phyloP scores from a whole-genome alignment of 2,329 filamentous ascomycete species.

The Teratosphaeria gauchensis region DNA sequence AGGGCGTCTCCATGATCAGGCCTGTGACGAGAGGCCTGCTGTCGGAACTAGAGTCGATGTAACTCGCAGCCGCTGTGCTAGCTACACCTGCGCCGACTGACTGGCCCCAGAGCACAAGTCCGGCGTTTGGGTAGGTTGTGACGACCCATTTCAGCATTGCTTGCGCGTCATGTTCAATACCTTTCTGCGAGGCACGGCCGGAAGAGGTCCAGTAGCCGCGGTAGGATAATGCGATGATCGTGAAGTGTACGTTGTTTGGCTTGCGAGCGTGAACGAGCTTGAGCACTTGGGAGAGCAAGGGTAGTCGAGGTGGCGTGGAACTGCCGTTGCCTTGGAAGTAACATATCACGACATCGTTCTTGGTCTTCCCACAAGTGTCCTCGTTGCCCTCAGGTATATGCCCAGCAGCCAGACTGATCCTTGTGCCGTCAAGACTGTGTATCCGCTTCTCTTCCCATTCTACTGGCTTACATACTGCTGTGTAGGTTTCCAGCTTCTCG shows the following conservation, averaged over 20 bases:
- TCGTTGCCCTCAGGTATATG: constrained; percentile 2
- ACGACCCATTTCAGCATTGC: constrained; percentile 56
- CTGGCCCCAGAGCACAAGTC: constrained; percentile 63
- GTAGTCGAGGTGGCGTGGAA: constrained; percentile 39
- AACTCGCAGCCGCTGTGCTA: constrained; percentile 46
- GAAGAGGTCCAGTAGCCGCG: constrained; percentile 71
- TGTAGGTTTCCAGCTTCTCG: constrained; percentile 58
- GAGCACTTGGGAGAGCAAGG: constrained; percentile 37
- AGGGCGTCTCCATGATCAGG: constrained; percentile 66
- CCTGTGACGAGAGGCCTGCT: constrained; percentile 30
- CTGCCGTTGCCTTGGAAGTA: constrained; percentile 42
- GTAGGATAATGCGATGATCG: constrained; percentile 45
- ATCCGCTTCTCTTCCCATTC: constrained; percentile 57
- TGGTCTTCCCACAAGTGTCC: background rate
- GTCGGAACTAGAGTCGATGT: constrained; percentile 18
- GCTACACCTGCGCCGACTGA: constrained; percentile 67
- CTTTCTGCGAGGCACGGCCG: constrained; percentile 59
- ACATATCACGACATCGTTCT: constrained; percentile 30
- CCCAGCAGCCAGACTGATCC: constrained; percentile 51
- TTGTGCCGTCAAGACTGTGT: constrained; percentile 53
- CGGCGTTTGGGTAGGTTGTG: constrained; percentile 24
- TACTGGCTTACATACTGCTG: constrained; percentile 49
- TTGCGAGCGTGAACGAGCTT: constrained; percentile 27
- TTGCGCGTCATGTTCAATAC: constrained; percentile 58
- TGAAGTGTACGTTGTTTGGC: constrained; percentile 18